Percentiles rank a stretch among this genome's conserved stretches.
phyloP scores from a whole-genome alignment of 768 basidiomycete genomes.

The Clavaria fumosa region DNA sequence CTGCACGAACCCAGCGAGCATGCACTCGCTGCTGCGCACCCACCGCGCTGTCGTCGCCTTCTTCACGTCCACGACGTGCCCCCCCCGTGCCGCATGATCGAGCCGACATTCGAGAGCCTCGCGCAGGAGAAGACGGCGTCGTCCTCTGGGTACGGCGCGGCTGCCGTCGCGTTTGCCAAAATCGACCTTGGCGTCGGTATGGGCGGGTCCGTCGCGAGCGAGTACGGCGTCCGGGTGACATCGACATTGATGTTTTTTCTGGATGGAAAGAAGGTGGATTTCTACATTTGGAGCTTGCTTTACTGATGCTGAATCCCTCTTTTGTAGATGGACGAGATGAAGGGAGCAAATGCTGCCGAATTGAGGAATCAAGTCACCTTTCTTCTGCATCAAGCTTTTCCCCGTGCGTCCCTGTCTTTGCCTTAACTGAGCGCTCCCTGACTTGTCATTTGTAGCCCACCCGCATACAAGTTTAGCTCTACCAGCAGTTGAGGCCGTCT shows the following conservation, averaged over 20 bases:
- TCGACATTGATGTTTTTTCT: conserved; percentile 87
- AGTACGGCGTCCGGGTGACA: conserved; percentile 58
- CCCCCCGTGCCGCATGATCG: conserved; percentile 73
- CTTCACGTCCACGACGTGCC: conserved; percentile 65
- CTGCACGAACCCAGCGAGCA: conserved; percentile 33
- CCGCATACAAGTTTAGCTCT: conserved; percentile 49
- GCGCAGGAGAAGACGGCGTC: conserved; percentile 44
- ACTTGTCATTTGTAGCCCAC: too few species aligned
- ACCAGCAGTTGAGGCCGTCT: conserved; percentile 43
- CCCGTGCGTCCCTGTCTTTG: conserved; percentile 36
- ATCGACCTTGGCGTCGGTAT: conserved; percentile 65
- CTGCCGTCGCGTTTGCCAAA: conserved; percentile 62
- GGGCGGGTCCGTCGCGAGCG: conserved; percentile 40
- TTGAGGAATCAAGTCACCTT: conserved; percentile 60
- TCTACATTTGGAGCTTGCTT: not conserved
- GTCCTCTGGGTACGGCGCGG: too few species aligned
- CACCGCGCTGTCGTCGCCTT: conserved; percentile 67
- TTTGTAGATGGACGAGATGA: conserved; percentile 47
- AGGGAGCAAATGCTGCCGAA: conserved; percentile 56
- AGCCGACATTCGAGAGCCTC: conserved; percentile 68
- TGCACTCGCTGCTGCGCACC: conserved; percentile 35
- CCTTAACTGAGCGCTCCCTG: too few species aligned
- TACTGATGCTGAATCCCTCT: not conserved
- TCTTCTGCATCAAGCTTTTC: conserved; percentile 61
- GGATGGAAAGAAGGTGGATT: conserved; percentile 50